Base-by-base conservation (phyloP, 108 stramenopile species). In the Skeletonema costatum region DNA sequence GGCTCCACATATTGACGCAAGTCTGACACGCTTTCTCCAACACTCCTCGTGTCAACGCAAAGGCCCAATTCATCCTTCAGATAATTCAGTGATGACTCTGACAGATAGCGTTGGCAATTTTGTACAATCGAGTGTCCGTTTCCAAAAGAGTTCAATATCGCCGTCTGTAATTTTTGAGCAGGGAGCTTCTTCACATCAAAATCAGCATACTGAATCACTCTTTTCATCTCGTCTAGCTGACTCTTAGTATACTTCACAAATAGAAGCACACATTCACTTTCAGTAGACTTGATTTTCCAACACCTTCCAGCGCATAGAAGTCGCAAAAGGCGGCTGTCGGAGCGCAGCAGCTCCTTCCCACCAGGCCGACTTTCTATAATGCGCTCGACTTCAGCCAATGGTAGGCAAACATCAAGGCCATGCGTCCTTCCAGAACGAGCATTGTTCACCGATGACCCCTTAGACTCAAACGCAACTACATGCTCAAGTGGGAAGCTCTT, bases 341-440 rank as follows among this genome's bases (percentile, higher is more conserved):
- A 32, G n/a, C 6, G 60, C 12, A 61, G 60, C 3, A 61, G 16
- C 30, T 61, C 60, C 11, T 33, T 61, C 4, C 60, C 60, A 31
- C 60, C 60, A 33, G 60, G 60, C 11, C 60, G 30, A 33, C n/a
- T 61, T 33, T 61, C 4, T 16, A 61, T 19, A 8, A 61, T 33
- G 32, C 60, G 3, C 14, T 61, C 60, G 10, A 61, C 16, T 61
- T 61, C 32, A 3, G 60, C 19, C 11, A 31, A 5, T 3, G 30
- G 32, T 9, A 61, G 30, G 60, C 60, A 61, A 17, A 61, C 60
- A 33, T 61, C 60, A 11, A 61, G 60, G 2, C 60, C 60, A 61
- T 13, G 16, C 14, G 5, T 12, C n/a, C 60, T 61, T 13, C 60
- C 60, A 9, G 60, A 16, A 31, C 60, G 60, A 10, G 60, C 60